phyloP scores from a whole-genome alignment of 306 rosid species.

The Macrotyloma uniflorum region DNA sequence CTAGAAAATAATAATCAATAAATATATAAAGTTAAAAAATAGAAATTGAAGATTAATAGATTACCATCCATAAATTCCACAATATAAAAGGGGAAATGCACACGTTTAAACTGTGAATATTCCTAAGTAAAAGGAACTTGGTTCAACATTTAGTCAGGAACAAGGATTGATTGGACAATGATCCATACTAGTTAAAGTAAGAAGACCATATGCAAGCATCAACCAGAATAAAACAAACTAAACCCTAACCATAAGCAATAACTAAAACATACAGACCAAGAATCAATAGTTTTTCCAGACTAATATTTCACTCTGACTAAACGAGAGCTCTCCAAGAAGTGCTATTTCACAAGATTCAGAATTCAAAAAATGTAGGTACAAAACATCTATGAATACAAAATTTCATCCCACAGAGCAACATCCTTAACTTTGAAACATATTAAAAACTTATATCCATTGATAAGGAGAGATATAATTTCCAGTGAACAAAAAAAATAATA shows the following conservation, averaged over 20 bases:
- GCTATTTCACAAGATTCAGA: conserved; percentile 22
- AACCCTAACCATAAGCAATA: conserved; percentile 2
- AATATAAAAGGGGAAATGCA: conserved; percentile 15
- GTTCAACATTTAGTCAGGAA: conserved; percentile 32
- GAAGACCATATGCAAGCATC: conserved; percentile 18
- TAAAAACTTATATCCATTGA: neutral
- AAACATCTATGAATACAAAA: conserved; percentile 16
- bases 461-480: conserved; percentile 22
- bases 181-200: conserved; percentile 16
- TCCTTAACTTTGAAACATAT: conserved; percentile 15
- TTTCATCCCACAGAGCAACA: conserved; percentile 7
- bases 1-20: conserved; percentile 45
- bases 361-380: conserved; percentile 3
- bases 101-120: conserved; percentile 23
- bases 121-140: conserved; percentile 1
- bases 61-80: conserved; percentile 24
- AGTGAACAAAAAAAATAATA: conserved; percentile 33
- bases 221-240: neutral
- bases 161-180: conserved; percentile 24
- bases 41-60: conserved; percentile 11
- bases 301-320: conserved; percentile 25
- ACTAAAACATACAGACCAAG: conserved; percentile 20
- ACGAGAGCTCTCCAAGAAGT: conserved; percentile 25
- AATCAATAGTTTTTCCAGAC: conserved; percentile 22
- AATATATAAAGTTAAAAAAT: conserved; percentile 19